Evolutionary conservation across 495 filamentous ascomycete species (phyloP).

Genomic region (Acidomyces sp.): DNA sequence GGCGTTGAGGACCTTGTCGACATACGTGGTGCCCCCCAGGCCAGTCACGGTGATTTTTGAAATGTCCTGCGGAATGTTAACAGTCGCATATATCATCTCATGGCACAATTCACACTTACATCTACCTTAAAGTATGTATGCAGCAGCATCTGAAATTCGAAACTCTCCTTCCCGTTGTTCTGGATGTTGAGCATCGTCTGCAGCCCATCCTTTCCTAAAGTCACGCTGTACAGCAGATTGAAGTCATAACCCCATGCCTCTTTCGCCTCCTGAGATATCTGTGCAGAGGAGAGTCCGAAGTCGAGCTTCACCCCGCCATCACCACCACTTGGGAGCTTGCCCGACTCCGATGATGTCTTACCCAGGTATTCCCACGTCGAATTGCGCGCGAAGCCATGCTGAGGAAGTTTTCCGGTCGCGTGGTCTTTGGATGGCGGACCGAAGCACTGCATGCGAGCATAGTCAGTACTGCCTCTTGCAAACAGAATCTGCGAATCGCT

Average conservation of each 20-base stretch:
- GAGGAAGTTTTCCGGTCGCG: constrained; percentile 59
- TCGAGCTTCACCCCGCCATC: constrained; percentile 75
- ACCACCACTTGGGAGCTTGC: constrained; percentile 26
- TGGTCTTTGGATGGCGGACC: constrained; percentile 64
- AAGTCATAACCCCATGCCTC: constrained; percentile 72
- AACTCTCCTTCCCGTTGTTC: constrained; percentile 67
- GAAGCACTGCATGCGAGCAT: constrained; percentile 83
- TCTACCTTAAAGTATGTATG: constrained; percentile 79
- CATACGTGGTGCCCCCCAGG: constrained; percentile 58
- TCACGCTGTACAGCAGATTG: constrained; percentile 84
- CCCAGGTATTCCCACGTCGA: constrained; percentile 65
- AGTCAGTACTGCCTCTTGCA: no score
- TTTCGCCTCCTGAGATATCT: constrained; percentile 49
- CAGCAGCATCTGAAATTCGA: constrained; percentile 82
- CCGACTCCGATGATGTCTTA: constrained; percentile 49
- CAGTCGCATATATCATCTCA: neutral
- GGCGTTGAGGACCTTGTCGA: constrained; percentile 64
- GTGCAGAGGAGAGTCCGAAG: constrained; percentile 69
- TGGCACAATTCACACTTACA: constrained; percentile 38
- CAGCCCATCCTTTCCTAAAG: constrained; percentile 56
- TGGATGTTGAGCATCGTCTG: constrained; percentile 74
- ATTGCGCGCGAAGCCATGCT: constrained; percentile 92
- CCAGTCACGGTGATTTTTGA: constrained; percentile 51
- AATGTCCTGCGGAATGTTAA: constrained; percentile 35
- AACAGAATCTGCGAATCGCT: no score